Base-by-base conservation (phyloP, 129 eudicot genomes). In the Saposhnikovia divaricata region DNA sequence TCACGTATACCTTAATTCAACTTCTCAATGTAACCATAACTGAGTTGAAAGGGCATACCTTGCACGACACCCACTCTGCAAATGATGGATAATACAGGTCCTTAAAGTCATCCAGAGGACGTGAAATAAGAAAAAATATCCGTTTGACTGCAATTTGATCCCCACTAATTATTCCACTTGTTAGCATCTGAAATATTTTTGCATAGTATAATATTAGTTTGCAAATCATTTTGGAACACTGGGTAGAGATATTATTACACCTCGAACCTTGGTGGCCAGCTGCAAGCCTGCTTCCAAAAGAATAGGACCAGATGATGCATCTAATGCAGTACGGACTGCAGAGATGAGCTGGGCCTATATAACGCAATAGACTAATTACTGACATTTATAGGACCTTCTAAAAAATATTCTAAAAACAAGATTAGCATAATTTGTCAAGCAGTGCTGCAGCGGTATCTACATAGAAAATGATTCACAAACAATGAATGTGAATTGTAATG, bases 51-150 rank as follows among this genome's bases (percentile, higher is more conserved):
- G 42, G 51, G 48, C 44, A 80, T 79, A 92, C 98, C 98, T 90
- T 92, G 91, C 96, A 92, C 47, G 98, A 95, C 78, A 92, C 98
- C 98, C 98, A 95, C 83, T 95, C 98, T 28, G 98, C 98, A 92
- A 89, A 95, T 72, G 98, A 95, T 46, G 98, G 97, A 84, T 90
- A 92, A 83, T 87, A 95, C 77, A 95, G 96, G 86, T 87, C 96
- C 83, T 89, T 90, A 78, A 95, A 95, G 80, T 95, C 92, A 77
- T 90, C 89, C 75, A 95, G 89, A 72, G 98, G 98, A 78, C 93
- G 92, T 51, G 96, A 95, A 81, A 95, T 92, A 83, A 95, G 76
- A 44, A 91, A 88, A 89, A 90, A 95, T 86, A 95, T 95, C n/a
- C 98, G 85, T 83, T 89, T 95, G 11, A 92, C 92, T 51, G 97